phyloP scores from a whole-genome alignment of 2,329 filamentous ascomycete species.

The Apiospora phragmitis region DNA sequence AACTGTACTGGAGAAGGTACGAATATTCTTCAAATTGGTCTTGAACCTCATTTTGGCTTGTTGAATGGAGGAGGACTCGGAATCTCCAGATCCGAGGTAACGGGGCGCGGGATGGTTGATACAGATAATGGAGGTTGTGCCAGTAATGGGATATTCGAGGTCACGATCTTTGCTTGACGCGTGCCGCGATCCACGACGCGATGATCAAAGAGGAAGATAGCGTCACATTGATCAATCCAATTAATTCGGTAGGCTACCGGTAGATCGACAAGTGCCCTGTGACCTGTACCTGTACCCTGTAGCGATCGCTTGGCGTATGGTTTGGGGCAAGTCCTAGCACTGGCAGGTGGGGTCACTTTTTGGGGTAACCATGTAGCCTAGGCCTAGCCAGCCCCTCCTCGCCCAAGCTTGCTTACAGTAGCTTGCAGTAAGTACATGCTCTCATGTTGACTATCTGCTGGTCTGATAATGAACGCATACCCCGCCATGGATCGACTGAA shows the following conservation, averaged over 20 bases:
- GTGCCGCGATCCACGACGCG: conserved; percentile 14
- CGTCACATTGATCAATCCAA: neutral
- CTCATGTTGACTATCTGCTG: neutral
- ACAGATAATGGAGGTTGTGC: neutral
- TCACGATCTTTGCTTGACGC: neutral
- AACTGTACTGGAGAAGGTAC: conserved; percentile 62
- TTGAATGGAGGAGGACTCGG: conserved; percentile 17
- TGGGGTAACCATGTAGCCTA: neutral
- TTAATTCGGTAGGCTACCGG: neutral
- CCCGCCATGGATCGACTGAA: neutral
- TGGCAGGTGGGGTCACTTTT: too few relatives aligned
- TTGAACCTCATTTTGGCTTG: conserved; percentile 61
- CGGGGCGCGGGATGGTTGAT: conserved; percentile 10
- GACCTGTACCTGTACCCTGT: neutral
- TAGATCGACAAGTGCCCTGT: neutral
- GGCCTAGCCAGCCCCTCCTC: neutral
- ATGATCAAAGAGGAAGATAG: neutral
- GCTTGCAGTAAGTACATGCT: neutral
- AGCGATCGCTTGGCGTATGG: neutral
- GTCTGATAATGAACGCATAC: neutral
- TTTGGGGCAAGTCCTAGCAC: neutral
- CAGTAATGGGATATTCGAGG: neutral
- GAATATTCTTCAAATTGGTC: conserved; percentile 65
- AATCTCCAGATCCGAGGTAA: neutral
- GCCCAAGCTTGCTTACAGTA: neutral